Percentiles rank a stretch among this genome's conserved stretches.
phyloP scores from a whole-genome alignment of 805 yeast species.

The Hagleromyces aurorensis region DNA sequence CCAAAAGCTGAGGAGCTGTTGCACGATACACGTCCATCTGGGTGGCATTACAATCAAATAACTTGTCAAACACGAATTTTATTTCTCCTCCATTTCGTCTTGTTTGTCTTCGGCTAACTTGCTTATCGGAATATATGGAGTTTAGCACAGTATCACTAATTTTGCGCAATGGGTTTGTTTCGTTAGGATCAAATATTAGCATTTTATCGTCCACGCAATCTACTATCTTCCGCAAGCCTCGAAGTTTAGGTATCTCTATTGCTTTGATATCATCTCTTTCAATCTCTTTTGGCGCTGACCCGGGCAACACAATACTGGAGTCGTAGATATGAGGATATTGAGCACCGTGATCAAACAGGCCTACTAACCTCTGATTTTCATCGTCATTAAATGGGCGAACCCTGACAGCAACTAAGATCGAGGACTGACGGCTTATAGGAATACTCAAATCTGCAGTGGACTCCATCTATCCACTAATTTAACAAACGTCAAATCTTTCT shows the following conservation, averaged over 20 bases:
- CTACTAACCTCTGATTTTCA: conserved; percentile 45
- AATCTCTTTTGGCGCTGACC: background rate
- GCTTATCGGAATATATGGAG: conserved; percentile 23
- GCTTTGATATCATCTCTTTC: conserved; percentile 10
- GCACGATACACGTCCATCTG: conserved; percentile 60
- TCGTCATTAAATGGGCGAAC: conserved; percentile 70
- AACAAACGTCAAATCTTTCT: too few relatives aligned
- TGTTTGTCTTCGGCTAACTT: conserved; percentile 13
- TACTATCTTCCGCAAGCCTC: conserved; percentile 63
- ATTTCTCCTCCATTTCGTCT: conserved; percentile 42
- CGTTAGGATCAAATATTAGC: conserved; percentile 83
- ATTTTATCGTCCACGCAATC: conserved; percentile 78
- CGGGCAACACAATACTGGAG: conserved; percentile 14
- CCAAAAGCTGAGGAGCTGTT: conserved; percentile 68
- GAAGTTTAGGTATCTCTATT: conserved; percentile 31
- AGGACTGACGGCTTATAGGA: conserved; percentile 39
- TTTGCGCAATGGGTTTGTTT: conserved; percentile 46
- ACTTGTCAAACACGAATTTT: conserved; percentile 70
- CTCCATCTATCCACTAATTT: too few relatives aligned
- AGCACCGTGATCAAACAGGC: conserved; percentile 29
- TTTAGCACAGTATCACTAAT: conserved; percentile 24
- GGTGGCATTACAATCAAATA: conserved; percentile 57
- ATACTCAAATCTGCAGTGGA: too few relatives aligned
- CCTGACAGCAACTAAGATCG: conserved; percentile 70
- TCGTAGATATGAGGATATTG: conserved; percentile 9